Evolutionary conservation across 768 basidiomycete genomes (phyloP).

Genomic region (Mycena latifolia): DNA sequence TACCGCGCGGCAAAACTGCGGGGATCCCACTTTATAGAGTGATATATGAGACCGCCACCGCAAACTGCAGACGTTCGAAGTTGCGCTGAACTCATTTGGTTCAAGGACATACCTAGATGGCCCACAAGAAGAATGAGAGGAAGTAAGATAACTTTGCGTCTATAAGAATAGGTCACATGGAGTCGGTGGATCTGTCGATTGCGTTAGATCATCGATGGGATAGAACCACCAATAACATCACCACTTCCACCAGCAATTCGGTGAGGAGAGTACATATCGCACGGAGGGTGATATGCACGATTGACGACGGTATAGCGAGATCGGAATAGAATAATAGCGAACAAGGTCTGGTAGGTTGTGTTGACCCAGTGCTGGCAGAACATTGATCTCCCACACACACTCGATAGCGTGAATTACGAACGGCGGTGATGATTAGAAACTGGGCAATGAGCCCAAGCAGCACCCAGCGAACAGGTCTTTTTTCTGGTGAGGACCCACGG

Average conservation of each 20-base stretch:
- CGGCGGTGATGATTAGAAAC: slow-evolving; percentile 4
- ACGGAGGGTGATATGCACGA: background rate
- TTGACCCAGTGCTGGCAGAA: slow-evolving; percentile 1
- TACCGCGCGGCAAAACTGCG: background rate
- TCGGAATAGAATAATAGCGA: background rate
- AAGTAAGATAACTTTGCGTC: background rate
- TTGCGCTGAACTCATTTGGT: background rate
- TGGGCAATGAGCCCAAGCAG: slow-evolving; percentile 4
- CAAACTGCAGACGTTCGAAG: background rate
- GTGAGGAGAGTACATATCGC: slow-evolving; percentile 1
- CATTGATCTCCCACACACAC: background rate
- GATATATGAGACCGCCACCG: background rate
- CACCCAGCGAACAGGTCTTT: background rate
- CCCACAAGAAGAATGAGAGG: background rate
- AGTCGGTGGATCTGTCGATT: slow-evolving; percentile 9
- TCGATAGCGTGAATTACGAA: background rate
- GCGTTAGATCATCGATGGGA: too few species aligned
- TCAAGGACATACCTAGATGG: background rate
- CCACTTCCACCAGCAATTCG: slow-evolving; percentile 9
- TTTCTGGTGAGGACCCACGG: background rate
- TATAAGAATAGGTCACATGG: slow-evolving; percentile 5
- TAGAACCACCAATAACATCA: background rate
- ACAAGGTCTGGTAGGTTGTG: background rate
- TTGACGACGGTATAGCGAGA: background rate
- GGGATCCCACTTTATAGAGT: background rate